Evolutionary conservation across 768 basidiomycete genomes (phyloP).

Genomic region (Tulasnella sp.): DNA sequence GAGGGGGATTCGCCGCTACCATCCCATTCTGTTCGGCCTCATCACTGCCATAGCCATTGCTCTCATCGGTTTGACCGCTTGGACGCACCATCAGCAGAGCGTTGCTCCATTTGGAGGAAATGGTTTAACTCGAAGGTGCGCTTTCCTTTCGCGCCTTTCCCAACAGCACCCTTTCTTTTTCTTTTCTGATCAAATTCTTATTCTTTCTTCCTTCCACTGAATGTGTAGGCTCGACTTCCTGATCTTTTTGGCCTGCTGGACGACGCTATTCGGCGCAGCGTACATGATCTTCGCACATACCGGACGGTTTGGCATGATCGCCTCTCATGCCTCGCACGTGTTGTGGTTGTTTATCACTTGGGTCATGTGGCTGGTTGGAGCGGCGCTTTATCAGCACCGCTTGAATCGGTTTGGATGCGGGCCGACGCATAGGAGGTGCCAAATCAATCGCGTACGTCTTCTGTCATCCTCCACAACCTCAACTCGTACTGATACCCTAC

Average conservation of each 20-base stretch:
- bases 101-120: not conserved
- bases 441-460: not conserved
- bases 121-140: not conserved
- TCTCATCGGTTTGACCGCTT: not conserved
- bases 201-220: not conserved
- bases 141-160: not conserved
- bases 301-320: not conserved
- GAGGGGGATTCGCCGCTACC: not conserved
- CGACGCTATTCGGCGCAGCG: not conserved
- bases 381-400: not conserved
- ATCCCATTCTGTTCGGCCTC: not conserved
- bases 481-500: too few species aligned
- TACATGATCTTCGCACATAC: slow-evolving; percentile 14
- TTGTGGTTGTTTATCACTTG: not conserved
- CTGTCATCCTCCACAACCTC: too few species aligned
- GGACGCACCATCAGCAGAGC: not conserved
- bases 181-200: not conserved
- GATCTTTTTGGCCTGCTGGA: not conserved
- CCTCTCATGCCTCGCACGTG: not conserved
- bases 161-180: not conserved
- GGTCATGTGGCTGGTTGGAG: not conserved
- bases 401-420: not conserved
- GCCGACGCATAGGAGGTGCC: not conserved
- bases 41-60: not conserved
- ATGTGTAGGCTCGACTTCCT: not conserved